These are phyloP conservation scores for Onygenales sp. DNA, from an alignment of 2,329 filamentous ascomycete species.

Conservation along the genomic window DNA sequence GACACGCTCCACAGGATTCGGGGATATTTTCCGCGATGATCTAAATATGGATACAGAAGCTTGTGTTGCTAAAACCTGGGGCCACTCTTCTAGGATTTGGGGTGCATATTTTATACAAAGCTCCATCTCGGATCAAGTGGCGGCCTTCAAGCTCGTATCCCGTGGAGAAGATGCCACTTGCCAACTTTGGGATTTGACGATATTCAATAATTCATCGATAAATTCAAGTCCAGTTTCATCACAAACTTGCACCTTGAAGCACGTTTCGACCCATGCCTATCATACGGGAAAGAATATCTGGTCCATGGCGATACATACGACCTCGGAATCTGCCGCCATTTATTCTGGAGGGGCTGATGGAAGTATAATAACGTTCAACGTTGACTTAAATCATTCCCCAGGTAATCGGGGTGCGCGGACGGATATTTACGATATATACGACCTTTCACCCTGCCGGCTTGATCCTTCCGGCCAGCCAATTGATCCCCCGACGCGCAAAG, in stretches of 20 bases:
- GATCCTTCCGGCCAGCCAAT: background rate
- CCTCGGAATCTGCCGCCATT: slow-evolving; percentile 24
- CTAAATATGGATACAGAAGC: slow-evolving; percentile 31
- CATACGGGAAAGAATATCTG: slow-evolving; percentile 89
- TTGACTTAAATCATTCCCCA: slow-evolving; percentile 8
- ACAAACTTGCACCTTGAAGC: slow-evolving; percentile 30
- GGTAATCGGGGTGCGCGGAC: background rate
- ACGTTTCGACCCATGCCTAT: slow-evolving; percentile 49
- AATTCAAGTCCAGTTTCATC: slow-evolving; percentile 15
- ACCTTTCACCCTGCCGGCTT: background rate
- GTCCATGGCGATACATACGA: slow-evolving; percentile 48
- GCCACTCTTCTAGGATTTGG: slow-evolving; percentile 86
- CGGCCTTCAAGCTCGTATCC: slow-evolving; percentile 52
- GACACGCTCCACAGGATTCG: slow-evolving; percentile 48
- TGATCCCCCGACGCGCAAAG: slow-evolving; percentile 1
- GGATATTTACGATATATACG: slow-evolving; percentile 1
- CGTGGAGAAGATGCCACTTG: slow-evolving; percentile 77
- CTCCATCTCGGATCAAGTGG: slow-evolving; percentile 12
- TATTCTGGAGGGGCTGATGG: slow-evolving; percentile 83
- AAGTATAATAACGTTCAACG: slow-evolving; percentile 33
- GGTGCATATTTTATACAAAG: slow-evolving; percentile 56
- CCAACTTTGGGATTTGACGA: slow-evolving; percentile 57
- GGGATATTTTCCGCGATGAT: slow-evolving; percentile 27
- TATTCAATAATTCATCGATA: slow-evolving; percentile 20
- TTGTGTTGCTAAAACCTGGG: slow-evolving; percentile 65